These are phyloP conservation scores for Tricholoma matsutake DNA, from an alignment of 768 basidiomycete species.

Conservation along the genomic window DNA sequence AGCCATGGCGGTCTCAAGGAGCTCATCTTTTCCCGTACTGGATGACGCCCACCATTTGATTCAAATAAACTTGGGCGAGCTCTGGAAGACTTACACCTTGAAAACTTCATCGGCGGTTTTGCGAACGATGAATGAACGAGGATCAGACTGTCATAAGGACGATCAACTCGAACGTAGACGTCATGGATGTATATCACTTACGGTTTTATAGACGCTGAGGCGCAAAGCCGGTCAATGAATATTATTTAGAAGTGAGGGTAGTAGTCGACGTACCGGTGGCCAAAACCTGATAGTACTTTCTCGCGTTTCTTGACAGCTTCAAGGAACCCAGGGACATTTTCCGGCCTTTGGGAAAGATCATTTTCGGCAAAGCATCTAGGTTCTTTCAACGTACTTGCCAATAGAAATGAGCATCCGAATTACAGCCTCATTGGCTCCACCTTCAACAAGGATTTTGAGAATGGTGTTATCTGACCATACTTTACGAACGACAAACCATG, in stretches of 20 bases:
- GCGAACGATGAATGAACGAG: slow-evolving; percentile 86
- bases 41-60: background rate
- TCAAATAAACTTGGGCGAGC: background rate
- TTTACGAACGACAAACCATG: slow-evolving; percentile 44
- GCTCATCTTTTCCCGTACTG: slow-evolving; percentile 81
- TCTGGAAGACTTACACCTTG: slow-evolving; percentile 53
- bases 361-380: background rate
- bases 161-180: background rate
- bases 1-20: slow-evolving; percentile 87
- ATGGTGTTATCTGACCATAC: background rate
- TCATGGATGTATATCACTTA: slow-evolving; percentile 24
- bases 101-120: slow-evolving; percentile 93
- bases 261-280: slow-evolving; percentile 58
- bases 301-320: slow-evolving; percentile 87
- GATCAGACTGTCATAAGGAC: slow-evolving; percentile 66
- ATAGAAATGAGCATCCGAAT: slow-evolving; percentile 92
- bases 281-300: slow-evolving; percentile 87
- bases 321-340: slow-evolving; percentile 82
- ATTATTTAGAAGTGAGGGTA: background rate
- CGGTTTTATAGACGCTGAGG: slow-evolving; percentile 69
- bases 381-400: slow-evolving; percentile 52
- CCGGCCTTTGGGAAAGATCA: slow-evolving; percentile 46
- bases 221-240: background rate
- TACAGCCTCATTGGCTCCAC: slow-evolving; percentile 91
- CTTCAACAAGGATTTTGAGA: slow-evolving; percentile 26